A percentile compares a stretch with the other conserved stretches of the same genome.
Evolutionary conservation across 2,329 filamentous ascomycete species (phyloP).

Genomic region (Endoconidiophora polonica): DNA sequence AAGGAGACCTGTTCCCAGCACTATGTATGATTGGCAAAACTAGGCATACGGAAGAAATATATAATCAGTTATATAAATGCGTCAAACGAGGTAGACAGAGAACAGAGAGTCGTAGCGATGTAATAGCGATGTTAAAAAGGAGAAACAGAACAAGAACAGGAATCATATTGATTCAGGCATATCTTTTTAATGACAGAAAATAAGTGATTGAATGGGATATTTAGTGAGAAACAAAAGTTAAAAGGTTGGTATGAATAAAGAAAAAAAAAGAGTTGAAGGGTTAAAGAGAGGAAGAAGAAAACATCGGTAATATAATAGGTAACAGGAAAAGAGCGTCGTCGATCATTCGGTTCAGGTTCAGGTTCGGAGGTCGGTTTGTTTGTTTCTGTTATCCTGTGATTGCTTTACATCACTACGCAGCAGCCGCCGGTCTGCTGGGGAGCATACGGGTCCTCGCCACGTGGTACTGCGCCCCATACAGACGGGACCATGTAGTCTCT

Average conservation of each 20-base stretch:
- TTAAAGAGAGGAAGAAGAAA: conserved; percentile 2
- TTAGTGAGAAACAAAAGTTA: background rate
- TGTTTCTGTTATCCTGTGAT: background rate
- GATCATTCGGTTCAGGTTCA: background rate
- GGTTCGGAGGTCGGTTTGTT: background rate
- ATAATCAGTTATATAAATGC: too few relatives aligned
- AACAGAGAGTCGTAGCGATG: background rate
- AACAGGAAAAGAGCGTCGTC: conserved; percentile 15
- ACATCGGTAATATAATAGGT: conserved; percentile 10
- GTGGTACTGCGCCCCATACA: conserved; percentile 87
- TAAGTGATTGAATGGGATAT: background rate
- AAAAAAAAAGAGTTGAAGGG: background rate
- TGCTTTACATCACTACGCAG: conserved; percentile 76
- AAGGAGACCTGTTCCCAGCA: too few relatives aligned
- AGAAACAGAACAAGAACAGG: background rate
- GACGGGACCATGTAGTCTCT: conserved; percentile 98
- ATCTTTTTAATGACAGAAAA: background rate
- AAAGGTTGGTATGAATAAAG: conserved; percentile 2
- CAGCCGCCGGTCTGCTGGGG: conserved; percentile 85
- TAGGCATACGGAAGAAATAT: background rate
- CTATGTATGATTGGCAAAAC: too few relatives aligned
- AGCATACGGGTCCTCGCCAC: conserved; percentile 95
- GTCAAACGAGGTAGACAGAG: background rate
- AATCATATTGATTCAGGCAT: too few relatives aligned
- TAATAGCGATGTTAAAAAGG: background rate